Evolutionary conservation across 2,329 filamentous ascomycete genomes (phyloP).

Genomic region (Ceratocystis papillata): DNA sequence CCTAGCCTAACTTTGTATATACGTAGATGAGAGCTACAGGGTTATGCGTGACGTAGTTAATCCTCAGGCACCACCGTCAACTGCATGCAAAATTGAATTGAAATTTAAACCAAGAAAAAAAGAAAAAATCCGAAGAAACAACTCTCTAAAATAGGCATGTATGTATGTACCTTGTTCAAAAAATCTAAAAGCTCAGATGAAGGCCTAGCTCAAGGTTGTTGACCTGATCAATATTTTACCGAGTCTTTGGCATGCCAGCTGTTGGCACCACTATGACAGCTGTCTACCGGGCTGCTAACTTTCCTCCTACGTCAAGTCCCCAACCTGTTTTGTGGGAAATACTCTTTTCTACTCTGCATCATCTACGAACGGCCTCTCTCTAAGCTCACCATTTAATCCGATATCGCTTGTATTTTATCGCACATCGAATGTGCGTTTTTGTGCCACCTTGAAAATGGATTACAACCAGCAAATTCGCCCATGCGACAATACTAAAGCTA

Average conservation of each 20-base stretch:
- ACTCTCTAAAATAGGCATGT: neutral
- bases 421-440: neutral
- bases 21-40: neutral
- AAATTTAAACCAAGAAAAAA: neutral
- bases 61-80: neutral
- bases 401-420: neutral
- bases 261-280: too few relatives aligned
- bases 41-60: neutral
- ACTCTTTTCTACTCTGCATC: neutral
- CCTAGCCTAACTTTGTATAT: neutral
- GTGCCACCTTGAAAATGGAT: neutral
- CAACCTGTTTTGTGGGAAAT: neutral
- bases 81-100: too few relatives aligned
- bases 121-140: neutral
- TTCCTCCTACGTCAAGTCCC: neutral
- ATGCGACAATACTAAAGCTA: conserved; percentile 25
- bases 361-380: neutral
- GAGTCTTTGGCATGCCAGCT: neutral
- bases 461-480: conserved; percentile 24
- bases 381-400: neutral
- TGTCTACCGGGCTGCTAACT: too few relatives aligned
- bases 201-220: too few relatives aligned
- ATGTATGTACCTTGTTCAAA: too few relatives aligned
- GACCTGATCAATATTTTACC: neutral
- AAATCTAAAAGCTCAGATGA: too few relatives aligned